Base-by-base conservation (phyloP, 345 rosid genomes). In the Pistacia vera region DNA sequence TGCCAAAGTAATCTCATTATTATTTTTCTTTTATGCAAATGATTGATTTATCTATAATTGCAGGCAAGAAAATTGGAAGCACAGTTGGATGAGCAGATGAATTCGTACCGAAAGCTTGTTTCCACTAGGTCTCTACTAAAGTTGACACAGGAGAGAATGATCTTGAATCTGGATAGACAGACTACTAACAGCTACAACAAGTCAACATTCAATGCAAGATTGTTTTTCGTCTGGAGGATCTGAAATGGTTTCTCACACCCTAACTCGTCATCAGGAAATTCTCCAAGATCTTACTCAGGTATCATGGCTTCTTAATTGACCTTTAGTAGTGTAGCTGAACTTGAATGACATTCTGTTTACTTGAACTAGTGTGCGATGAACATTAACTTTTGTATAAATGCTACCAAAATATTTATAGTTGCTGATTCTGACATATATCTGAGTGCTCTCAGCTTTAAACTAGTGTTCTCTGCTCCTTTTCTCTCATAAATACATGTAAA, bases 51-150 rank as follows among this genome's bases (percentile, higher is more conserved):
- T 20, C 28, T 54, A 9, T 71, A 62, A 38, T 57, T 84, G 66
- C 85, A 96, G 99, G 99, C 99, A 56, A 92, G 97, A 81, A 96
- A 91, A 81, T 89, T 93, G 13, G 97, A 96, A 88, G 97, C 98
- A 81, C 98, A 91, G 86, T 88, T 96, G 81, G 99, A 96, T 71
- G 97, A 93, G 86, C 97, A 96, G 86, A 96, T 96, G 99, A 83
- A 85, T 87, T 88, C 88, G 11, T 96, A 89, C 74, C 92, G 99
- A 64, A 93, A 88, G 84, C 78, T 93, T 80, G 97, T 87, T 64
- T 93, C 97, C 4, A 70, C 92, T 4, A 92, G 83, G 91, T 72
- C 72, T 87, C 92, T 61, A 72, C 82, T 0, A 90, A 86, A 84
- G 81, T 66, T 73, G 99, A 90, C 79, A 84, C 86, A 12, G 30